These are phyloP conservation scores for Colletotrichum melonis DNA, from an alignment of 2,329 filamentous ascomycete genomes.

Conservation along the genomic window DNA sequence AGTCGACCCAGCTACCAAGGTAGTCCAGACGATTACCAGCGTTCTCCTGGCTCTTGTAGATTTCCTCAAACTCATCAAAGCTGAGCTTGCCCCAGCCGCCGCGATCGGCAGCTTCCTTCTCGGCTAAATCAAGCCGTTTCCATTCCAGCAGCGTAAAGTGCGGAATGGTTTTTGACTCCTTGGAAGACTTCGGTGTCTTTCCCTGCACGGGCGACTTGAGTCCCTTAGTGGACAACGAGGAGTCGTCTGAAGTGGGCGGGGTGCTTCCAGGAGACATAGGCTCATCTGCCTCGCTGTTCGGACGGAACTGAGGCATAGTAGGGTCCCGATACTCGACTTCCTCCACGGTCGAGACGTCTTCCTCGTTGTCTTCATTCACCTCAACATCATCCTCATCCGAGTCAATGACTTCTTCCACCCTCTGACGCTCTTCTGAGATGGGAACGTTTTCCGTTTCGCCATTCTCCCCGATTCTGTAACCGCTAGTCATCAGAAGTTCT, in stretches of 20 bases:
- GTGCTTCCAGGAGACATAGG: background rate
- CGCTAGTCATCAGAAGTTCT: slow-evolving; percentile 56
- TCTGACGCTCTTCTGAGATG: slow-evolving; percentile 13
- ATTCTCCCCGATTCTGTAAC: slow-evolving; percentile 53
- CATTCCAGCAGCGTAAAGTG: slow-evolving; percentile 55
- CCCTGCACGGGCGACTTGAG: slow-evolving; percentile 20
- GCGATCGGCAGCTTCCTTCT: slow-evolving; percentile 74
- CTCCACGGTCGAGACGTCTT: slow-evolving; percentile 33
- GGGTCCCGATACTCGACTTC: slow-evolving; percentile 60
- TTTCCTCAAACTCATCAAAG: slow-evolving; percentile 82
- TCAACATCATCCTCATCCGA: slow-evolving; percentile 30
- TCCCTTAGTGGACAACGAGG: background rate
- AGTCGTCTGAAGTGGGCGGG: slow-evolving; percentile 7
- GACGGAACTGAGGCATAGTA: slow-evolving; percentile 76
- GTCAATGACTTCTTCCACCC: slow-evolving; percentile 33
- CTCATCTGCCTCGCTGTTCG: slow-evolving; percentile 55
- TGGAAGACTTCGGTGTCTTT: slow-evolving; percentile 26
- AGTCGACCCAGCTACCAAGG: slow-evolving; percentile 91
- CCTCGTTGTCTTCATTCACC: slow-evolving; percentile 37
- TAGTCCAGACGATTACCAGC: slow-evolving; percentile 77
- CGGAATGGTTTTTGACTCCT: slow-evolving; percentile 43
- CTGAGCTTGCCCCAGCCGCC: slow-evolving; percentile 85
- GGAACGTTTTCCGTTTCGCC: background rate
- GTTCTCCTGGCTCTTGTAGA: slow-evolving; percentile 76
- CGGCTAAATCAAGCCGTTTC: slow-evolving; percentile 71